These are phyloP conservation scores for Trichomonascaceae sp. DNA, from an alignment of 1,139 yeast species.

Conservation along the genomic window DNA sequence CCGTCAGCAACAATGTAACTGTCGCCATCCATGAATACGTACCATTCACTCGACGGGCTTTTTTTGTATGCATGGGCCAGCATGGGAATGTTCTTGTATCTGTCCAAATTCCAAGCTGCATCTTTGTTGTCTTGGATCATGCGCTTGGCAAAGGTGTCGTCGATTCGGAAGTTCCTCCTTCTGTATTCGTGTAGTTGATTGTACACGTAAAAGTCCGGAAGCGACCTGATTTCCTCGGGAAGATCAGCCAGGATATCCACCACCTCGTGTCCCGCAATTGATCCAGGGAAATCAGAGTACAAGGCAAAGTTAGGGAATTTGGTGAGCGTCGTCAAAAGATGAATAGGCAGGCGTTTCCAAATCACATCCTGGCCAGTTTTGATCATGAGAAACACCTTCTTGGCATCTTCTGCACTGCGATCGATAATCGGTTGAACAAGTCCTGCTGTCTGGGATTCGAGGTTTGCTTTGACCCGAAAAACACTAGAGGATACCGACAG, in stretches of 20 bases:
- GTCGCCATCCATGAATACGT: constrained; percentile 26
- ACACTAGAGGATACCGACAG: no score
- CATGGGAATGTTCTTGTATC: constrained; percentile 27
- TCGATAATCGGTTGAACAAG: constrained; percentile 7
- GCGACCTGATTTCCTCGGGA: constrained; percentile 12
- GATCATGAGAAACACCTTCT: constrained; percentile 19
- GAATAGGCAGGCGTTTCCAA: constrained; percentile 27
- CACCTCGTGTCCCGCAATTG: constrained; percentile 22
- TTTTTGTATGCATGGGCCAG: constrained; percentile 21
- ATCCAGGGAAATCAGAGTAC: constrained; percentile 20
- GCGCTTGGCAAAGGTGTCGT: constrained; percentile 19
- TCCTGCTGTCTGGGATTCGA: no score
- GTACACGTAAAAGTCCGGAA: constrained; percentile 17
- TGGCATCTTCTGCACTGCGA: constrained; percentile 13
- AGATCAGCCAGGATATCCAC: constrained; percentile 20
- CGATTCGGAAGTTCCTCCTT: constrained; percentile 16
- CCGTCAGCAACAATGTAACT: constrained; percentile 19
- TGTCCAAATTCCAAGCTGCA: constrained; percentile 25
- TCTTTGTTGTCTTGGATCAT: constrained; percentile 5
- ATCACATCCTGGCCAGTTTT: constrained; percentile 25
- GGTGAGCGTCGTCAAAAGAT: constrained; percentile 22
- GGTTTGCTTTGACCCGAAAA: no score
- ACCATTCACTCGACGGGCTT: constrained; percentile 22
- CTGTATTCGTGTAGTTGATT: constrained; percentile 14
- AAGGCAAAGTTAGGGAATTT: constrained; percentile 22